phyloP scores from a whole-genome alignment of 23 red algal genomes.

The Agarophyton chilense region DNA sequence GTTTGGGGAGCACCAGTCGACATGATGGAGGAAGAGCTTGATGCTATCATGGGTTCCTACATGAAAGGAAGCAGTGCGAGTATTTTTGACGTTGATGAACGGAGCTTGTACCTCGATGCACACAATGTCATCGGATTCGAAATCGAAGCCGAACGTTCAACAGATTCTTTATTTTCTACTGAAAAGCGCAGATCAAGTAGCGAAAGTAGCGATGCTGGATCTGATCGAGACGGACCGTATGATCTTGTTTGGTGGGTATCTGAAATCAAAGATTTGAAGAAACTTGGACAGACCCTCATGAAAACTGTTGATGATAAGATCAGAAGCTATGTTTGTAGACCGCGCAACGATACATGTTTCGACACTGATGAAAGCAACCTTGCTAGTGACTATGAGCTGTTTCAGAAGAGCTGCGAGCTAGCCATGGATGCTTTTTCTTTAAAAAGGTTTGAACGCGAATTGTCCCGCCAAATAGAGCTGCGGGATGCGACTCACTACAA shows the following conservation, averaged over 20 bases:
- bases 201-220: background rate
- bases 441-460: background rate
- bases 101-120: background rate
- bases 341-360: background rate
- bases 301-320: background rate
- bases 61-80: conserved; percentile 5
- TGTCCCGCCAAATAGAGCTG: background rate
- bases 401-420: background rate
- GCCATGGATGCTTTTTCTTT: background rate
- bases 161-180: background rate
- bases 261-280: background rate
- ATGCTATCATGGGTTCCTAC: background rate
- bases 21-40: conserved; percentile 8
- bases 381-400: background rate
- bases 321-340: background rate
- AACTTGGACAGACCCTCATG: background rate
- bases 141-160: background rate
- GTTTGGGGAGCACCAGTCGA: background rate
- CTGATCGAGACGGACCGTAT: background rate
- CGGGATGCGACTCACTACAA: background rate
- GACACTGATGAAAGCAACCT: conserved; percentile 14
- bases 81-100: background rate
- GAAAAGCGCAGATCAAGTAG: background rate
- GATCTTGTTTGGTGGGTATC: conserved; percentile 1
- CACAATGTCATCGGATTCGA: background rate